Conservation (phyloP, 106 monocot genomes). For the Gastrodia elata region DNA sequence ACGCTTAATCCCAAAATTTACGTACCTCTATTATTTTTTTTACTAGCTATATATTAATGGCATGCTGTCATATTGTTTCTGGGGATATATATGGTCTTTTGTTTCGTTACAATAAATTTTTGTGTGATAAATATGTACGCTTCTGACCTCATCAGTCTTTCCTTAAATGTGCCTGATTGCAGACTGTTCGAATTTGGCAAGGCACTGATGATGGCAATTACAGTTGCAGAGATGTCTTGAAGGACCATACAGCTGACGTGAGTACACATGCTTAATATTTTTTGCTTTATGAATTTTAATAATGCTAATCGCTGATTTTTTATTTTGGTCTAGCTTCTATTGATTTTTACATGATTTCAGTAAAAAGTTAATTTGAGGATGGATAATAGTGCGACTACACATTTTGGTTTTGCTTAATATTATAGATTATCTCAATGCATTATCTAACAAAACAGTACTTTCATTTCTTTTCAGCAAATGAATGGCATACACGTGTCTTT, state of each 20-base stretch:
- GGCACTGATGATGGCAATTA: slow-evolving; percentile 72
- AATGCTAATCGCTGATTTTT: not conserved
- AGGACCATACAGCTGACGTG: slow-evolving; percentile 88
- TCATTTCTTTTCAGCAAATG: not conserved
- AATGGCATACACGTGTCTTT: not conserved
- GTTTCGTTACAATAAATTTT: not conserved
- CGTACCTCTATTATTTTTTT: too few species aligned
- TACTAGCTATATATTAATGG: not conserved
- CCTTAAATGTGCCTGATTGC: slow-evolving; percentile 10
- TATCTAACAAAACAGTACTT: not conserved
- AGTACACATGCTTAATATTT: slow-evolving; percentile 4
- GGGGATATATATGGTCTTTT: not conserved
- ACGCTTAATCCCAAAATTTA: too few species aligned
- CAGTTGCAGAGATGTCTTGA: slow-evolving; percentile 59
- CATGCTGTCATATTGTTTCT: not conserved
- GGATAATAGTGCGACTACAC: not conserved
- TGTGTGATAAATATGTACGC: not conserved
- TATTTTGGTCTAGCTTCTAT: not conserved
- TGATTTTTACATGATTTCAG: not conserved
- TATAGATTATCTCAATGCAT: not conserved
- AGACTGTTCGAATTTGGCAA: slow-evolving; percentile 99
- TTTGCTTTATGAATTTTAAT: not conserved
- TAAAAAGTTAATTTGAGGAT: not conserved
- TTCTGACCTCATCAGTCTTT: not conserved
- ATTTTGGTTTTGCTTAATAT: not conserved